Percentiles rank a stretch among this genome's conserved stretches.
Conservation (phyloP, 1,139 yeast genomes). For the Pichia sp. region DNA sequence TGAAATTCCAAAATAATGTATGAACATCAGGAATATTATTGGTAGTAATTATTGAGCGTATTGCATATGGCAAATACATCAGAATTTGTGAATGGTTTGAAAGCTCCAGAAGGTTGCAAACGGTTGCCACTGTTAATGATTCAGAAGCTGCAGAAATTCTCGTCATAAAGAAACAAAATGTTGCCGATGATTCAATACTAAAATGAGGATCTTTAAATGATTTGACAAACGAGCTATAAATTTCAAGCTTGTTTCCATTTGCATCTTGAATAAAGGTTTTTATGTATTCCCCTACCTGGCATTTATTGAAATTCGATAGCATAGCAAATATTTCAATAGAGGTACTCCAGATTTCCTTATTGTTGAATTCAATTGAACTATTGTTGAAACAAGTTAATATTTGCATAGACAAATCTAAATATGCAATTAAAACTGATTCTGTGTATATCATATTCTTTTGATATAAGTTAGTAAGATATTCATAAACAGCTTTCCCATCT, state of each 20-base stretch:
- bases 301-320: slow-evolving; percentile 20
- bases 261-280: slow-evolving; percentile 8
- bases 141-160: slow-evolving; percentile 33
- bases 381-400: not conserved
- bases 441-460: slow-evolving; percentile 18
- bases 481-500: slow-evolving; percentile 17
- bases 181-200: slow-evolving; percentile 39
- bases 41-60: slow-evolving; percentile 28
- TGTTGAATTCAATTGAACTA: not conserved
- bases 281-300: slow-evolving; percentile 13
- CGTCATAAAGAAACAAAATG: slow-evolving; percentile 38
- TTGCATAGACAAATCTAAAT: slow-evolving; percentile 9
- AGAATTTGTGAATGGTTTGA: slow-evolving; percentile 35
- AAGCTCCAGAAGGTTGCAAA: slow-evolving; percentile 43
- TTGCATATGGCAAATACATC: slow-evolving; percentile 32
- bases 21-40: slow-evolving; percentile 22
- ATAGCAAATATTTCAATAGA: slow-evolving; percentile 8
- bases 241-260: slow-evolving; percentile 26
- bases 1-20: slow-evolving; percentile 33
- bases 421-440: slow-evolving; percentile 13
- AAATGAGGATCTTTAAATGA: slow-evolving; percentile 36
- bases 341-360: not conserved
- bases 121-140: slow-evolving; percentile 33
- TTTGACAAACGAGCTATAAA: slow-evolving; percentile 36
- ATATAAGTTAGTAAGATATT: slow-evolving; percentile 12